Evolutionary conservation across 2,329 filamentous ascomycete genomes (phyloP).

Genomic region (Aulographum hederae): DNA sequence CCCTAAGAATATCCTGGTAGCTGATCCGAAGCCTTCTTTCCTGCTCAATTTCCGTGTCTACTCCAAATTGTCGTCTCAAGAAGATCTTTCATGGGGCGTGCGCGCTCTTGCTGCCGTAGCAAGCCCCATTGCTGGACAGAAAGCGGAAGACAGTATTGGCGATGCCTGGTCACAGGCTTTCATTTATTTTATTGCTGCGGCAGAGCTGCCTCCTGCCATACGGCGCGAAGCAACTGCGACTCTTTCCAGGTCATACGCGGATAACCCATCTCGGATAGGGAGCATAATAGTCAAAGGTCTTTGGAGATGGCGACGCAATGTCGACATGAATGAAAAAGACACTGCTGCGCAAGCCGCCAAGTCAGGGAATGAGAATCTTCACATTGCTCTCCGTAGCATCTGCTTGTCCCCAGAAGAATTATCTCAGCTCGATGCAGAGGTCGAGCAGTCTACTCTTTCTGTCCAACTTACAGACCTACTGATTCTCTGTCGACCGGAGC

Average conservation of each 20-base stretch:
- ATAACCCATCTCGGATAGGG: constrained; percentile 39
- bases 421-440: not conserved
- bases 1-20: constrained; percentile 43
- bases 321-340: constrained; percentile 61
- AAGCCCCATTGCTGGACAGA: constrained; percentile 31
- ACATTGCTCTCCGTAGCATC: constrained; percentile 41
- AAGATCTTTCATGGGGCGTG: constrained; percentile 63
- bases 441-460: constrained; percentile 26
- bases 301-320: constrained; percentile 59
- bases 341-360: constrained; percentile 49
- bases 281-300: constrained; percentile 50
- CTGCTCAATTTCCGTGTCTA: constrained; percentile 73
- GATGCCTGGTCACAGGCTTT: constrained; percentile 68
- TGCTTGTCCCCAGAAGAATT: constrained; percentile 22
- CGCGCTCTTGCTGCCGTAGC: constrained; percentile 49
- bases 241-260: constrained; percentile 47
- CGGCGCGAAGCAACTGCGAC: constrained; percentile 43
- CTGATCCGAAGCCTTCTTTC: constrained; percentile 73
- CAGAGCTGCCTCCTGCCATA: constrained; percentile 39
- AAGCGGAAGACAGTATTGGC: constrained; percentile 26
- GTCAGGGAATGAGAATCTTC: constrained; percentile 44
- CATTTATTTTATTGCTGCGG: constrained; percentile 54
- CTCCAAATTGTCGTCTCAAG: constrained; percentile 53
- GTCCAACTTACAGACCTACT: constrained; percentile 59
- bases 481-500: constrained; percentile 57